A percentile compares a stretch with the other conserved stretches of the same genome.
Conservation (phyloP, 257 asterid genomes). For the Scutellaria galericulata region DNA sequence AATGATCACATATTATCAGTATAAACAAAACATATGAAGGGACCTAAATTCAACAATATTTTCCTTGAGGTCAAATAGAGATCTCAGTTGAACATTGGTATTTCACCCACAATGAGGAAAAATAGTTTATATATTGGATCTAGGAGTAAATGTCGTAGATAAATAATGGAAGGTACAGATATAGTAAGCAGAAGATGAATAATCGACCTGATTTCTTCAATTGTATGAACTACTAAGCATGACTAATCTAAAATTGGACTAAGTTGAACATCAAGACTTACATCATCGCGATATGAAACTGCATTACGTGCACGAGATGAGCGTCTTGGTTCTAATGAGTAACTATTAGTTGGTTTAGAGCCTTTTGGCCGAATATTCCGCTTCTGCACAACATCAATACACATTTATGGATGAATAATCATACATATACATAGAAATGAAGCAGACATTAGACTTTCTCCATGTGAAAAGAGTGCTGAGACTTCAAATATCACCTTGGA, state of each 20-base stretch:
- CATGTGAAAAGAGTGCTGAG: constrained; percentile 27
- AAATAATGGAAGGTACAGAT: neutral
- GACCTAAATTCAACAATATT: neutral
- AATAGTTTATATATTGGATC: neutral
- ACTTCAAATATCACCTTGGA: constrained; percentile 50
- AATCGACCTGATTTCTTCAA: neutral
- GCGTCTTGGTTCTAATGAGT: constrained; percentile 76
- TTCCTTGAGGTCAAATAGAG: neutral
- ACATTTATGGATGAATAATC: neutral
- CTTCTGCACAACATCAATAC: constrained; percentile 44
- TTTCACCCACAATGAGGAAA: neutral
- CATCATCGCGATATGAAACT: constrained; percentile 79
- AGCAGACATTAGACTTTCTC: neutral
- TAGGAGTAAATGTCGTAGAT: neutral
- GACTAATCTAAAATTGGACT: neutral
- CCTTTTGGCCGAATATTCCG: constrained; percentile 40
- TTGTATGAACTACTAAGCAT: neutral
- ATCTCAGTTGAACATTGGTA: neutral
- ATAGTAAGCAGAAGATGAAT: constrained; percentile 2
- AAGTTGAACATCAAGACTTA: constrained; percentile 43
- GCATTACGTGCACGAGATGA: constrained; percentile 77
- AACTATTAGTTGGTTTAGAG: constrained; percentile 30
- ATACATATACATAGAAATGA: neutral
- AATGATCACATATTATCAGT: constrained; percentile 21
- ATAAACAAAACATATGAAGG: neutral